phyloP scores from a whole-genome alignment of 441 rosid species.

The Adansonia madagascariensis region DNA sequence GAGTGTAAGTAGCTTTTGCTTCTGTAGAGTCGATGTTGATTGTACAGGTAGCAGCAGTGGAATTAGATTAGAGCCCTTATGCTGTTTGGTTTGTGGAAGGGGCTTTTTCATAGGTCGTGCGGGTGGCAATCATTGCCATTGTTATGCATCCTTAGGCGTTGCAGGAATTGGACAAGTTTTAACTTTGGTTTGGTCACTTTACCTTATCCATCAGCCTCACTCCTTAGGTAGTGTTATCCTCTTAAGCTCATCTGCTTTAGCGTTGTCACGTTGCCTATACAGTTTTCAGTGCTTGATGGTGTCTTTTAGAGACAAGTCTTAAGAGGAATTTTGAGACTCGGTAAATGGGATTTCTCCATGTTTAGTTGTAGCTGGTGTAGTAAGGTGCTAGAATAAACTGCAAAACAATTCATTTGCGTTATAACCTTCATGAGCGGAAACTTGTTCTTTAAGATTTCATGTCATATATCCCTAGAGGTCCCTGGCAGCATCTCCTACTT shows the following conservation, averaged over 20 bases:
- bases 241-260: slow-evolving; percentile 2
- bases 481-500: neutral
- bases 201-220: neutral
- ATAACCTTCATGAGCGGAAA: neutral
- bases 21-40: slow-evolving; percentile 1
- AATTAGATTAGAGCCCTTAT: neutral
- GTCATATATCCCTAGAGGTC: slow-evolving; percentile 11
- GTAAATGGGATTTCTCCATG: neutral
- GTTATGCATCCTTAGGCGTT: neutral
- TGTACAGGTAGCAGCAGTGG: neutral
- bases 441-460: neutral
- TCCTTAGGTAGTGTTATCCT: neutral
- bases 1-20: neutral
- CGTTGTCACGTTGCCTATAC: neutral
- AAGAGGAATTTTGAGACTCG: neutral
- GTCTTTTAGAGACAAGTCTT: neutral
- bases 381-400: neutral
- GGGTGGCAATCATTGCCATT: neutral
- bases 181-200: neutral
- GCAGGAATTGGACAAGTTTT: slow-evolving; percentile 1
- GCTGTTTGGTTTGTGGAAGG: neutral
- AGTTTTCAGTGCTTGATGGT: neutral
- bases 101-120: neutral
- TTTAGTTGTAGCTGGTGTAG: neutral
- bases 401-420: neutral